Conservation (phyloP, 495 filamentous ascomycete species). For the Pyronema domesticum region DNA sequence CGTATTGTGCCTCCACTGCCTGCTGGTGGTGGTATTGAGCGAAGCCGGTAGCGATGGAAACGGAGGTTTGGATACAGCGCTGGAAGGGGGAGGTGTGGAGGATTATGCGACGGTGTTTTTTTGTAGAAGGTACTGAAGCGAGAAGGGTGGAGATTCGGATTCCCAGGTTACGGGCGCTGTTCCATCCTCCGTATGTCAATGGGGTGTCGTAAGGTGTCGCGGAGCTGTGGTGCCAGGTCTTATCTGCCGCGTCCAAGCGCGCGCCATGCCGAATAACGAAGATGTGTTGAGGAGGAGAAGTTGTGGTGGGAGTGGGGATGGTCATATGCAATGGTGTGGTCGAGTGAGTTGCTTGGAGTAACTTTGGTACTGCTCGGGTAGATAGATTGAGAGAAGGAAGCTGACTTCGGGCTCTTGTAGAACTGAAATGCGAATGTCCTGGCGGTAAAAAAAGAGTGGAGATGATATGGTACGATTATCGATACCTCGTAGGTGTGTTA, state of each 20-base stretch:
- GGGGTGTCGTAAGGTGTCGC: constrained; percentile 91
- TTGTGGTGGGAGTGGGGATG: not conserved
- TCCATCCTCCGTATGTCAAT: constrained; percentile 87
- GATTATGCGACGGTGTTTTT: constrained; percentile 40
- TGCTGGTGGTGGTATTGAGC: constrained; percentile 39
- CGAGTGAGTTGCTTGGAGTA: not conserved
- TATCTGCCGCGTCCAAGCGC: constrained; percentile 80
- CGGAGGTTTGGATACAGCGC: constrained; percentile 80
- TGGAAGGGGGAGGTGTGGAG: constrained; percentile 86
- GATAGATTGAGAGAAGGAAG: too few relatives aligned
- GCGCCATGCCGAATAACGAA: constrained; percentile 48
- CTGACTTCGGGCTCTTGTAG: too few relatives aligned
- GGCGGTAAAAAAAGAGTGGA: too few relatives aligned
- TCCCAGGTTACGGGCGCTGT: constrained; percentile 62
- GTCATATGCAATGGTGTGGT: not conserved
- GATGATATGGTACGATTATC: too few relatives aligned
- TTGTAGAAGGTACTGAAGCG: constrained; percentile 6
- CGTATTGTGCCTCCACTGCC: constrained; percentile 17
- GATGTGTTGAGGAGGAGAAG: constrained; percentile 13
- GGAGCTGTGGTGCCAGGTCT: constrained; percentile 88
- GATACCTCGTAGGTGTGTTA: too few relatives aligned
- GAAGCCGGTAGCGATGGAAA: constrained; percentile 77
- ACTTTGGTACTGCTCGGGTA: too few relatives aligned
- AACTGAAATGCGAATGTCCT: too few relatives aligned
- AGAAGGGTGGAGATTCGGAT: constrained; percentile 61